Base-by-base conservation (phyloP, 2,329 filamentous ascomycete species). In the Aschersonia sp. region DNA sequence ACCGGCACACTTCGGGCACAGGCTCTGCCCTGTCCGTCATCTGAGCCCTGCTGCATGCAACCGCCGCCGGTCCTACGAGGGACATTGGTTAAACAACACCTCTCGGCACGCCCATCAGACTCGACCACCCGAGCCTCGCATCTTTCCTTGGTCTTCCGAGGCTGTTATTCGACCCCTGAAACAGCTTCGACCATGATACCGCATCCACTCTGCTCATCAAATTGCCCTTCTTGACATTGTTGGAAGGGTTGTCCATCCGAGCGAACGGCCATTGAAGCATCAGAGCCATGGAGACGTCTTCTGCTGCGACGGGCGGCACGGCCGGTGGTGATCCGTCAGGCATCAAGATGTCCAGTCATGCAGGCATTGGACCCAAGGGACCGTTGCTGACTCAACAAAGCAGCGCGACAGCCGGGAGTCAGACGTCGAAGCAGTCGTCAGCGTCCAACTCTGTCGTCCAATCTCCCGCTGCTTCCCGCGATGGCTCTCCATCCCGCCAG, bases 401-500 rank as follows among this genome's bases (percentile, higher is more conserved):
- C 43, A 54, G 52, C 47, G 51, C 57, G 45, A 56, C 53, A 32
- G 53, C 55, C 46, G 56, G 56, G 40, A 53, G 54, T 48, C 61
- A 63, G 48, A 58, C 55, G 43, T 63, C 64, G 35, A 66, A 58
- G 53, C 61, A 60, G 45, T 65, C 65, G 4, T 66, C 65, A 30
- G 57, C 61, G 42, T 61, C 56, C 50, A 65, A 58, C 55, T 67
- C 66, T 40, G 54, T 57, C 51, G 58, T 54, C 29, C 59, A 61
- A 20, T 67, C 68, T 44, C 65, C 66, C 43, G 55, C 60, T 45
- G 59, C 59, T 40, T 69, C 67, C 12, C 65, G 73, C 56, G 73
- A 76, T 48, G 59, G 69, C 20, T 77, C 73, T 9, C 73, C 73
- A 12, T 64, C 63, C 45, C 63, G 70, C 46, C 65, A 67, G 31